Conservation (phyloP, 805 yeast genomes). For the Candida chauliodis region DNA sequence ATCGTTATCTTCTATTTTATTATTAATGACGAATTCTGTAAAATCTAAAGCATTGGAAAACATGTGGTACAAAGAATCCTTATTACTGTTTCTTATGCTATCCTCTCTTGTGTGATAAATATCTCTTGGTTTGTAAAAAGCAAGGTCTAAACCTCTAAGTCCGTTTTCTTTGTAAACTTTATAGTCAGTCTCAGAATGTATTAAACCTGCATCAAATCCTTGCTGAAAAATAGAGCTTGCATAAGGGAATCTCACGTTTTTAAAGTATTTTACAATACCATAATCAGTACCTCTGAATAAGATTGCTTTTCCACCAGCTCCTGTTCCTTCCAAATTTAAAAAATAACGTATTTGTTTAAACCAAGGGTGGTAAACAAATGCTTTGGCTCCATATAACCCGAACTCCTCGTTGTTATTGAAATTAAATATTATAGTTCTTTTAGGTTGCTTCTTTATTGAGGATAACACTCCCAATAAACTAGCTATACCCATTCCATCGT, state of each 20-base stretch:
- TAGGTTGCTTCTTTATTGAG: constrained; percentile 51
- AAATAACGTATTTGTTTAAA: constrained; percentile 56
- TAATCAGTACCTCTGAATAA: constrained; percentile 81
- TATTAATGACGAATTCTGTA: constrained; percentile 36
- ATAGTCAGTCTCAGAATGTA: constrained; percentile 84
- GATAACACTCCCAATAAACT: constrained; percentile 69
- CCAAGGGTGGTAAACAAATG: constrained; percentile 75
- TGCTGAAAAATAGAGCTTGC: constrained; percentile 80
- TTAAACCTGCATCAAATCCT: constrained; percentile 70
- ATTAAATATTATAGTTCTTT: constrained; percentile 72
- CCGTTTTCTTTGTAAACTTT: constrained; percentile 65
- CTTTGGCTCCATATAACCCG: constrained; percentile 77
- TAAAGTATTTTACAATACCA: constrained; percentile 58
- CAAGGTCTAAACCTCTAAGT: constrained; percentile 82
- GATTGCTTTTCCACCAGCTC: constrained; percentile 83
- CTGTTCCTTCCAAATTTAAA: constrained; percentile 87
- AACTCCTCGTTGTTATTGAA: constrained; percentile 90
- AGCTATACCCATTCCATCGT: constrained; percentile 88
- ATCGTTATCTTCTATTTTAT: constrained; percentile 27
- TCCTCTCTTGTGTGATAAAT: constrained; percentile 80
- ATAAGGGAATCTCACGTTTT: constrained; percentile 62
- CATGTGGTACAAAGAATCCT: constrained; percentile 83
- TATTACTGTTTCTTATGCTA: constrained; percentile 58
- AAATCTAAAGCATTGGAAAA: constrained; percentile 65
- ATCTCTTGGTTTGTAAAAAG: constrained; percentile 82